These are phyloP conservation scores for Cladosporium sp. DNA, from an alignment of 2,329 filamentous ascomycete genomes.

Conservation along the genomic window DNA sequence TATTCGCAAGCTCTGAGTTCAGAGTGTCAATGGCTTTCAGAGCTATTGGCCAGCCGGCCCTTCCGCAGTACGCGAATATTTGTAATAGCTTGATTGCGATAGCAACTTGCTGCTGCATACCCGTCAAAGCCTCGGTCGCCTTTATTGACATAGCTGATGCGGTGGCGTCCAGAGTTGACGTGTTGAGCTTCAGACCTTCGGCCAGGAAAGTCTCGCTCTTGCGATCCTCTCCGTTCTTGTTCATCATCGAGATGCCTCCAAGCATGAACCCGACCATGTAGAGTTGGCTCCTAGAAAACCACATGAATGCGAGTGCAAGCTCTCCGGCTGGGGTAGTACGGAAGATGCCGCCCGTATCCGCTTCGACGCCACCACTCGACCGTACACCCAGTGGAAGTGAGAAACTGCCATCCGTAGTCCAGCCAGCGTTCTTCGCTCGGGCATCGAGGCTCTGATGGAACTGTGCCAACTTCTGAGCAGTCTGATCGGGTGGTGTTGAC, in stretches of 20 bases:
- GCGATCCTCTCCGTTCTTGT: constrained; percentile 52
- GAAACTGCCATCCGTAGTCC: constrained; percentile 36
- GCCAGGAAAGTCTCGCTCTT: constrained; percentile 55
- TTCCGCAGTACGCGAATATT: constrained; percentile 60
- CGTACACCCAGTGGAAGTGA: constrained; percentile 38
- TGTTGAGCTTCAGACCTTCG: constrained; percentile 50
- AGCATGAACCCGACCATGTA: constrained; percentile 58
- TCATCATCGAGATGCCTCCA: constrained; percentile 52
- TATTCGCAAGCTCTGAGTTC: constrained; percentile 31
- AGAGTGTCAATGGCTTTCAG: constrained; percentile 55
- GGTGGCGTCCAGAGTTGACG: constrained; percentile 34
- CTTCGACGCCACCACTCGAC: constrained; percentile 32
- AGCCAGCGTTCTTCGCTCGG: constrained; percentile 32
- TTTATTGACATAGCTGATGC: not conserved
- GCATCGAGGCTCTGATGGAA: constrained; percentile 62
- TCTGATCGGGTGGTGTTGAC: constrained; percentile 51
- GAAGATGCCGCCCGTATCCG: constrained; percentile 44
- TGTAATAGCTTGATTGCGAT: constrained; percentile 7
- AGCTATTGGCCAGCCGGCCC: constrained; percentile 66
- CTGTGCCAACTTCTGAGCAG: constrained; percentile 56
- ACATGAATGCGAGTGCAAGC: constrained; percentile 51
- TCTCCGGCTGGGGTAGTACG: constrained; percentile 33
- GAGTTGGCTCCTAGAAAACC: constrained; percentile 58
- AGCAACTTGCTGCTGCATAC: not conserved
- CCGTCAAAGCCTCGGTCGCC: not conserved